Base-by-base conservation (phyloP, 805 yeast genomes). In the Kluyveromyces lactis region DNA sequence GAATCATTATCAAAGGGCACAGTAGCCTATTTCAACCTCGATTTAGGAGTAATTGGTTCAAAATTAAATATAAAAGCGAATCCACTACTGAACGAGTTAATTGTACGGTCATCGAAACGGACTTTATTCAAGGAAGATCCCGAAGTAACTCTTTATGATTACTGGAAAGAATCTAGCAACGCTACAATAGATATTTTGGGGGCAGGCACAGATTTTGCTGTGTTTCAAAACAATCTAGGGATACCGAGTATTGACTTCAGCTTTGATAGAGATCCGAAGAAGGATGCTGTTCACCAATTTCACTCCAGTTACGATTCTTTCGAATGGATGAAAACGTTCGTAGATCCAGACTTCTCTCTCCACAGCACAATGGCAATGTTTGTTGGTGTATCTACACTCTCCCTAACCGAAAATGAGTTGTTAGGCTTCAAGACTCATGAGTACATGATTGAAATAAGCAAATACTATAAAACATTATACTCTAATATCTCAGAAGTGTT, bases 201-300 rank as follows among this genome's bases (percentile, higher is more conserved):
- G 2, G 68, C 75, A 8, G 72, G 74, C 5, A 66, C 79, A 1
- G 81, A 76, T 51, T 72, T 66, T 50, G 67, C 75, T 2, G 76
- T 75, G 8, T 79, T 79, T 48, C 84, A 80, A 55, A 73, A 73
- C 49, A 78, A 75, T 52, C 55, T 80, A 46, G 89, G 86, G 4
- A 72, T 81, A 29, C 84, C 89, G 2, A 69, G 82, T 0, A 67
- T 76, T 9, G 69, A 69, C 38, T 55, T 77, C 39, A 72, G 75
- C 7, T 73, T 71, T 48, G 38, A 36, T 3, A 54, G 53, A 31
- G 54, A 63, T 36, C 60, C 58, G 2, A 40, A 45, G 9, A 47
- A 49, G 3, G 80, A 76, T 53, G 71, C 81, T 4, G 64, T 77
- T n/a, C 42, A 43, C 26, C 50, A 45, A 3, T 70, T 70, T 40